phyloP scores from a whole-genome alignment of 768 basidiomycete genomes.

The Hysterangium stoloniferum region DNA sequence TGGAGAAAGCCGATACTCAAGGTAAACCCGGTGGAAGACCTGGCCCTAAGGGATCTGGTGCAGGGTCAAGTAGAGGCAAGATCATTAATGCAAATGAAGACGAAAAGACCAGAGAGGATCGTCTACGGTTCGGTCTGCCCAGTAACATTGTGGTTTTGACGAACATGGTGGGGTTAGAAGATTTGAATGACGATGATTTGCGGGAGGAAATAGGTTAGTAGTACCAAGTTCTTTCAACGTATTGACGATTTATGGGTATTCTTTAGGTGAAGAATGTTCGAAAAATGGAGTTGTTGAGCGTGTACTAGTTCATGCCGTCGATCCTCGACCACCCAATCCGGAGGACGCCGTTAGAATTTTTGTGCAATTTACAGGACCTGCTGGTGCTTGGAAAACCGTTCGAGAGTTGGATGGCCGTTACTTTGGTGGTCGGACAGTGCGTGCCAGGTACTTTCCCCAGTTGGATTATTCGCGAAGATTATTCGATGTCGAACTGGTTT shows the following conservation, averaged over 20 bases:
- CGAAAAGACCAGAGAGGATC: constrained; percentile 65
- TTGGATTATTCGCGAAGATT: constrained; percentile 14
- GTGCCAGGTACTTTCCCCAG: constrained; percentile 79
- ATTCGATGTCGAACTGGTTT: background rate
- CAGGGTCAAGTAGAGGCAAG: constrained; percentile 70
- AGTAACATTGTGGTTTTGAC: constrained; percentile 85
- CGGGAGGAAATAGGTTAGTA: constrained; percentile 78
- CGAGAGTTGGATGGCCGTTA: constrained; percentile 88
- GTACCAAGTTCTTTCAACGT: background rate
- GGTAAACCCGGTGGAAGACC: constrained; percentile 29
- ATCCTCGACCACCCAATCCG: constrained; percentile 54
- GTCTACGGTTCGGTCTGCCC: constrained; percentile 77
- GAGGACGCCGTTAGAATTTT: constrained; percentile 91
- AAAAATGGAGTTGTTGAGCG: constrained; percentile 91
- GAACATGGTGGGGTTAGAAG: constrained; percentile 82
- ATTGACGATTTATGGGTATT: constrained; percentile 1
- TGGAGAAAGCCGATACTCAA: constrained; percentile 51
- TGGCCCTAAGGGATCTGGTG: constrained; percentile 25
- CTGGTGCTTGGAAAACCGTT: constrained; percentile 93
- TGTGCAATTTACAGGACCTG: constrained; percentile 84
- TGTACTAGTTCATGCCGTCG: constrained; percentile 72
- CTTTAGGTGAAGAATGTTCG: constrained; percentile 77
- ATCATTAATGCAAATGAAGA: constrained; percentile 91
- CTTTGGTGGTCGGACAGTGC: constrained; percentile 80
- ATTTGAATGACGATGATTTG: constrained; percentile 77